Evolutionary conservation across 495 filamentous ascomycete genomes (phyloP), one percentile per base, ranked within the genome.

Genomic region (Astrothelium subdiscretum): DNA sequence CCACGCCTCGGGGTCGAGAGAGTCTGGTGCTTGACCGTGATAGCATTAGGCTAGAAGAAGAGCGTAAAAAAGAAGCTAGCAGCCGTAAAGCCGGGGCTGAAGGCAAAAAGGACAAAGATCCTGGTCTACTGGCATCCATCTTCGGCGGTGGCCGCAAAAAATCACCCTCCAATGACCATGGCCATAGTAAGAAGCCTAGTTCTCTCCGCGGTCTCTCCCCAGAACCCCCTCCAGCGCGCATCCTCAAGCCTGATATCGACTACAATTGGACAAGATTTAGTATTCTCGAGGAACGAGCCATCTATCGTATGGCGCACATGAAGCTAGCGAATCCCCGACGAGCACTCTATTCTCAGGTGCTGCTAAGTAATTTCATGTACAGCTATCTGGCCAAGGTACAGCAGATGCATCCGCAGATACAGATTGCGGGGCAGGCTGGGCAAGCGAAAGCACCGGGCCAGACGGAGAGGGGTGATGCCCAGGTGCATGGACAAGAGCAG

Each of bases 291-390:
- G 94, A 99, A 75, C 81, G 95, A 54, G 95, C 94, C 32, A 99
- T 99, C 62, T 99, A 99, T 71, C 82, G 94, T 59, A 96, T 99
- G 87, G 94, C 94, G 13, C 94, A 99, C 73, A 92, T 97, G 75
- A 99, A 99, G 74, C 87, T 99, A 59, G 94, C 94, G 3, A 99
- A 99, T 71, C 94, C 94, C 32, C 85, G 94, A 12, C 86, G 94
- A 31, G 88, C 92, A 43, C 76, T 99, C 35, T 90, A 95, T 68
- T 96, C 92, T 52, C 94, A 99, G 71, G 94, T 99, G 27, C 80
- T 99, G 59, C 85, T 99, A 67, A 97, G 92, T 75, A 99, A 99
- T 69, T 99, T 99, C 74, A 99, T 99, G 94, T 99, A 99, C 78
- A 92, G 89, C 32, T 99, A 99, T 72, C 82, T 99, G 65, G 95